A percentile compares a stretch with the other conserved stretches of the same genome.
These are phyloP conservation scores for Tothia fuscella DNA, from an alignment of 2,329 filamentous ascomycete species.

Conservation along the genomic window DNA sequence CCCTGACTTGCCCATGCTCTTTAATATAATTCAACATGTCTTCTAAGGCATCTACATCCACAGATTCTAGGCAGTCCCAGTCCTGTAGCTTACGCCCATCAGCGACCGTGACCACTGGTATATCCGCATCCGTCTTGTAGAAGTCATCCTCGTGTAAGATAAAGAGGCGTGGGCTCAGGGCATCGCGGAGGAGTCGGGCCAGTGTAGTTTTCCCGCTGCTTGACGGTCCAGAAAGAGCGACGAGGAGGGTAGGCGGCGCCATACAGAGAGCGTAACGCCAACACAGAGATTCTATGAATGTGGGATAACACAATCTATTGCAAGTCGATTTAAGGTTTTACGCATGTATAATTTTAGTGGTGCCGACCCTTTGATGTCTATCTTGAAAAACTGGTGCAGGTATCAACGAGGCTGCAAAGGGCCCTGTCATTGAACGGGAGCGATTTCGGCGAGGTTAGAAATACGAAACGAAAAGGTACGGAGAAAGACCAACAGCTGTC, in stretches of 20 bases:
- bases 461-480: too few species aligned
- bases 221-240: constrained; percentile 81
- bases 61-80: constrained; percentile 79
- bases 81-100: constrained; percentile 48
- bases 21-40: constrained; percentile 59
- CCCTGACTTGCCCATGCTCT: constrained; percentile 46
- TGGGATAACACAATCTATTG: too few species aligned
- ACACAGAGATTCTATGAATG: too few species aligned
- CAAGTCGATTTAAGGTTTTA: too few species aligned
- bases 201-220: constrained; percentile 94
- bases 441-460: too few species aligned
- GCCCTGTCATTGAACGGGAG: too few species aligned
- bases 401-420: too few species aligned
- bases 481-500: too few species aligned
- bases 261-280: too few species aligned
- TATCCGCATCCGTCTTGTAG: constrained; percentile 68
- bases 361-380: too few species aligned
- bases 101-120: constrained; percentile 25
- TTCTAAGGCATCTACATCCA: constrained; percentile 59
- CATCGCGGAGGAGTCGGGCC: constrained; percentile 64
- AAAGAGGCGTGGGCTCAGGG: constrained; percentile 41
- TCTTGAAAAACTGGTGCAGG: too few species aligned
- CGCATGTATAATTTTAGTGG: too few species aligned
- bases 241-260: constrained; percentile 39
- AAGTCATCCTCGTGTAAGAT: constrained; percentile 96